Evolutionary conservation across 2,329 filamentous ascomycete genomes (phyloP).

Genomic region (Lasiodiplodia gonubiensis): DNA sequence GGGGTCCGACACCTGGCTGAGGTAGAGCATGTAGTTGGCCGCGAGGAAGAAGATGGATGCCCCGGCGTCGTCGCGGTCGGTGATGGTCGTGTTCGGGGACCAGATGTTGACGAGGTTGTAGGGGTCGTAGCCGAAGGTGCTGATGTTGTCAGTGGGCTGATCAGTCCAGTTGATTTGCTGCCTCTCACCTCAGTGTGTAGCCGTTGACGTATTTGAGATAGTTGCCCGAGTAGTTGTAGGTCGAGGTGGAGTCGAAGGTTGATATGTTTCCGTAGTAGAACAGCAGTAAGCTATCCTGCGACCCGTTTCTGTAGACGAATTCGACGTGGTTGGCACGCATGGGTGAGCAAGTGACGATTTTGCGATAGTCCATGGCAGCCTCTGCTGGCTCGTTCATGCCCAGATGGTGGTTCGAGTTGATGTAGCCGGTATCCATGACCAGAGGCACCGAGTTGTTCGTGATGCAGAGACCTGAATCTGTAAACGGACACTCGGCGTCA

Average conservation of each 20-base stretch:
- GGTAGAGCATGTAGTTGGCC: not conserved
- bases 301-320: not conserved
- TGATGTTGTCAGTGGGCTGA: not conserved
- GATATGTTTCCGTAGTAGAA: not conserved
- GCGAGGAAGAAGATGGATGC: slow-evolving; percentile 12
- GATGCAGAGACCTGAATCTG: not conserved
- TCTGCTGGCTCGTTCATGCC: not conserved
- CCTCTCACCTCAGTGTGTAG: not conserved
- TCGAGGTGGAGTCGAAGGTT: not conserved
- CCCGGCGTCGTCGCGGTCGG: not conserved
- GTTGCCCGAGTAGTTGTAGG: not conserved
- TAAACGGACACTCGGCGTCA: not conserved
- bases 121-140: not conserved
- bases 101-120: not conserved
- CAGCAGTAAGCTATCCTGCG: not conserved
- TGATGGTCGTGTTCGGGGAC: not conserved
- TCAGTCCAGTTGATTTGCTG: not conserved
- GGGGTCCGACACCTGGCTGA: not conserved
- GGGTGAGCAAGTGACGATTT: not conserved
- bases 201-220: not conserved
- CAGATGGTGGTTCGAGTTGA: slow-evolving; percentile 2
- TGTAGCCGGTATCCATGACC: not conserved
- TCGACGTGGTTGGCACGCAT: not conserved
- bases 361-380: not conserved
- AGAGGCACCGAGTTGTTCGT: not conserved